Evolutionary conservation across 495 filamentous ascomycete genomes (phyloP).

Genomic region (Xylaria venustula): DNA sequence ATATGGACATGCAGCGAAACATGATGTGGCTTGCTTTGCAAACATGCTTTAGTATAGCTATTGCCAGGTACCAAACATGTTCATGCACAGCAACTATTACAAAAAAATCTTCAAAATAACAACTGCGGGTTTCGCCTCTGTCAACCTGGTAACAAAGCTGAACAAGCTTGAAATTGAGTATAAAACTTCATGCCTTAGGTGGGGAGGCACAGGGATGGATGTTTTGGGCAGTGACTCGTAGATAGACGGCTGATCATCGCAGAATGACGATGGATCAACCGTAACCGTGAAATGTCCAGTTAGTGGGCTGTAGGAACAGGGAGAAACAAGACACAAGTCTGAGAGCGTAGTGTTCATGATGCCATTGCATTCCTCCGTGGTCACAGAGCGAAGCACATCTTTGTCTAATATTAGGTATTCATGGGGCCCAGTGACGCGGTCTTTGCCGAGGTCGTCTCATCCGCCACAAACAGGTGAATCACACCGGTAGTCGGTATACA

Average conservation of each 20-base stretch:
- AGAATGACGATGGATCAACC: neutral
- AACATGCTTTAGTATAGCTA: neutral
- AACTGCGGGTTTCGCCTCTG: neutral
- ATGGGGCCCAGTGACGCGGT: neutral
- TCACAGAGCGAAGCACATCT: neutral
- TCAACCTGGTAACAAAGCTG: neutral
- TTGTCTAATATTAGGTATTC: neutral
- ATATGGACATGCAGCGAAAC: neutral
- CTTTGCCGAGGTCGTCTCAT: slow-evolving; percentile 5
- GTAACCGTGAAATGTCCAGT: neutral
- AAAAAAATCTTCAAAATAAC: slow-evolving; percentile 1
- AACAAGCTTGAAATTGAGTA: neutral
- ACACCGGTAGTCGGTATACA: too few species aligned
- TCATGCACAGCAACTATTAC: neutral
- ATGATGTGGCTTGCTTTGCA: neutral
- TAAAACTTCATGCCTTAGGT: slow-evolving; percentile 3
- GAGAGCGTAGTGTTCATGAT: neutral
- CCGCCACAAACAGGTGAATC: neutral
- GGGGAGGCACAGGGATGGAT: neutral
- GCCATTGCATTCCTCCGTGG: neutral
- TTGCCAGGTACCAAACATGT: neutral
- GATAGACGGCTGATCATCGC: neutral
- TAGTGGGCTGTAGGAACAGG: slow-evolving; percentile 1
- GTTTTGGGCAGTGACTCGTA: neutral
- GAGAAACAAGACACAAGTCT: neutral